Percentiles rank a stretch among this genome's conserved stretches.
These are phyloP conservation scores for Fusarium sp. DNA, from an alignment of 2,329 filamentous ascomycete species.

Conservation along the genomic window DNA sequence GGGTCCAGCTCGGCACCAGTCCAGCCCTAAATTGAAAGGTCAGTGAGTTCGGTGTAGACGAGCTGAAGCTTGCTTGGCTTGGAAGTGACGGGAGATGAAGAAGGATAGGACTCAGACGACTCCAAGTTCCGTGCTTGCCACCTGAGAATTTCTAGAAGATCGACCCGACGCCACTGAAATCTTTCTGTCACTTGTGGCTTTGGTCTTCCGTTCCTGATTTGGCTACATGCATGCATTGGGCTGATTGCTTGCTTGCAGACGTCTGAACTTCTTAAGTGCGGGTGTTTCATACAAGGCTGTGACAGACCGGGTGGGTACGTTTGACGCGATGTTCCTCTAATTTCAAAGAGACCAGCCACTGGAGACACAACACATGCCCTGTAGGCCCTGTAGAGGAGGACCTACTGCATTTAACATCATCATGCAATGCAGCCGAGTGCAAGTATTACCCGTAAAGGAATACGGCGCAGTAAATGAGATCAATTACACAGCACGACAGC, in stretches of 20 bases:
- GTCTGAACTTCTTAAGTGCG: slow-evolving; percentile 4
- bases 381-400: background rate
- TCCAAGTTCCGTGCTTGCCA: slow-evolving; percentile 7
- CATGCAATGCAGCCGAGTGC: background rate
- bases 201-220: slow-evolving; percentile 8
- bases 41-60: background rate
- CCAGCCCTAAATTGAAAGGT: slow-evolving; percentile 26
- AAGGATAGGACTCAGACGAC: background rate
- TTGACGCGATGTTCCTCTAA: slow-evolving; percentile 38
- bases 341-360: slow-evolving; percentile 26
- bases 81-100: slow-evolving; percentile 28
- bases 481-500: background rate
- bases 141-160: slow-evolving; percentile 35
- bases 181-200: slow-evolving; percentile 1
- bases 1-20: slow-evolving; percentile 10
- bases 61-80: slow-evolving; percentile 3
- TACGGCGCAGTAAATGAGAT: slow-evolving; percentile 28
- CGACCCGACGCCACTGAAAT: slow-evolving; percentile 7
- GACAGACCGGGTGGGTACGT: slow-evolving; percentile 26
- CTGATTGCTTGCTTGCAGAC: slow-evolving; percentile 17
- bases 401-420: background rate
- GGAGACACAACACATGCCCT: slow-evolving; percentile 12
- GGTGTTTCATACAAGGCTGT: slow-evolving; percentile 28
- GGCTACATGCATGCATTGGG: slow-evolving; percentile 11
- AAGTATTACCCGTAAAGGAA: slow-evolving; percentile 12